Percentiles rank a stretch among this genome's conserved stretches.
Evolutionary conservation across 2,329 filamentous ascomycete species (phyloP).

Genomic region (Cordyceps farinosa): DNA sequence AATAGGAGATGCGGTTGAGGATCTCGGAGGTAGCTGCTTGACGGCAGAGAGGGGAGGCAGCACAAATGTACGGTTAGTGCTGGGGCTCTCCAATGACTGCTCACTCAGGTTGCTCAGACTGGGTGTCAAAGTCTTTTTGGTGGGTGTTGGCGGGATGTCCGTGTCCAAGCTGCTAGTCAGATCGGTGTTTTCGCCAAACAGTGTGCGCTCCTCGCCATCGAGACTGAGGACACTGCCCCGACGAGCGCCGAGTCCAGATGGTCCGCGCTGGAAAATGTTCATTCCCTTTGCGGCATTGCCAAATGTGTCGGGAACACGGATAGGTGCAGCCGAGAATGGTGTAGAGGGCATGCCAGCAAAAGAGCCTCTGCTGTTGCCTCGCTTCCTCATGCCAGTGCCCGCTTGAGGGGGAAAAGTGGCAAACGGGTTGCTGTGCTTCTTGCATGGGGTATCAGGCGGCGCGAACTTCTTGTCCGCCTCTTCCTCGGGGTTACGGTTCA

Average conservation of each 20-base stretch:
- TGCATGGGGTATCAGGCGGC: constrained; percentile 95
- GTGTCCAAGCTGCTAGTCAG: constrained; percentile 32
- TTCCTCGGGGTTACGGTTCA: constrained; percentile 78
- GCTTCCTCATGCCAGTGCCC: constrained; percentile 60
- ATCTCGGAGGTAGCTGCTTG: constrained; percentile 34
- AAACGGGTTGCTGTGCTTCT: constrained; percentile 71
- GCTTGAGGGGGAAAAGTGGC: constrained; percentile 59
- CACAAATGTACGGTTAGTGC: constrained; percentile 42
- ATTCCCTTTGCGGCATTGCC: constrained; percentile 58
- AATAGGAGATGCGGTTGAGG: constrained; percentile 57
- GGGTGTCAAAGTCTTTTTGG: constrained; percentile 60
- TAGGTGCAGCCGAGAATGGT: constrained; percentile 65
- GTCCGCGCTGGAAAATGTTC: constrained; percentile 62
- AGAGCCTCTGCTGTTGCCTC: constrained; percentile 61
- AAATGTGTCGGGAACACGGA: constrained; percentile 44
- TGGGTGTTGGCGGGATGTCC: constrained; percentile 90
- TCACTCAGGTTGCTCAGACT: constrained; percentile 39
- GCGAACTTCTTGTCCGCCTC: constrained; percentile 56
- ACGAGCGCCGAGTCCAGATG: constrained; percentile 41
- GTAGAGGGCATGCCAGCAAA: constrained; percentile 73
- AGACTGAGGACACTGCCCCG: constrained; percentile 74
- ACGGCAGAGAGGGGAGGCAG: constrained; percentile 42
- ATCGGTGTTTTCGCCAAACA: constrained; percentile 33
- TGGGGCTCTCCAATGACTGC: constrained; percentile 45
- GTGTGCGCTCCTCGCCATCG: constrained; percentile 69